Percentiles rank a stretch among this genome's conserved stretches.
Evolutionary conservation across 192 early-diverging fungal genomes (phyloP).

Genomic region (Backusella psychrophila): DNA sequence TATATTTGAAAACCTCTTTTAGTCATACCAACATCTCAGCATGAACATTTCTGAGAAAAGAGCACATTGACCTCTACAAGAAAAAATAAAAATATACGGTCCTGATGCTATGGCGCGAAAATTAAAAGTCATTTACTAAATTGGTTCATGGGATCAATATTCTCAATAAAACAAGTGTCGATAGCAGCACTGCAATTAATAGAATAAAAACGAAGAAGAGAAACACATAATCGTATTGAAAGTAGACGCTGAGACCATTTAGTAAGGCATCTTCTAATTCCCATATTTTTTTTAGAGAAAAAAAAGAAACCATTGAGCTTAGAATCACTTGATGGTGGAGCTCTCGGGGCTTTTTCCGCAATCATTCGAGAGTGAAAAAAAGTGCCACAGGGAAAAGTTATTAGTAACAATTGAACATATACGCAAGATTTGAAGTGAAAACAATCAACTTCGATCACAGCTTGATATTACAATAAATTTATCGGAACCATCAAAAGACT

Average conservation of each 20-base stretch:
- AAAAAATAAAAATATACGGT: conserved; percentile 25
- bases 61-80: conserved; percentile 27
- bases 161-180: conserved; percentile 65
- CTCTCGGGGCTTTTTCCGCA: conserved; percentile 37
- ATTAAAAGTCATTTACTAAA: conserved; percentile 13
- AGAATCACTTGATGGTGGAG: conserved; percentile 41
- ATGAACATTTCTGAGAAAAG: conserved; percentile 20
- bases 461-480: conserved; percentile 9
- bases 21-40: background rate
- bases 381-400: conserved; percentile 43
- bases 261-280: conserved; percentile 3
- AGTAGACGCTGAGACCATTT: conserved; percentile 66
- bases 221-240: conserved; percentile 72
- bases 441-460: conserved; percentile 36
- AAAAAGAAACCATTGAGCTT: background rate
- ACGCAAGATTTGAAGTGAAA: conserved; percentile 54
- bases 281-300: background rate
- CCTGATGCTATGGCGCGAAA: conserved; percentile 16
- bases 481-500: background rate
- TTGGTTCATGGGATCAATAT: conserved; percentile 70
- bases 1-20: background rate
- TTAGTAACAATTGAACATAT: conserved; percentile 52
- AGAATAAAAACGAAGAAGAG: conserved; percentile 61
- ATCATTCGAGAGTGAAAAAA: conserved; percentile 23
- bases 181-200: conserved; percentile 64